Evolutionary conservation across 164 flowering plant genomes (phyloP).

Genomic region (Annona cherimola): DNA sequence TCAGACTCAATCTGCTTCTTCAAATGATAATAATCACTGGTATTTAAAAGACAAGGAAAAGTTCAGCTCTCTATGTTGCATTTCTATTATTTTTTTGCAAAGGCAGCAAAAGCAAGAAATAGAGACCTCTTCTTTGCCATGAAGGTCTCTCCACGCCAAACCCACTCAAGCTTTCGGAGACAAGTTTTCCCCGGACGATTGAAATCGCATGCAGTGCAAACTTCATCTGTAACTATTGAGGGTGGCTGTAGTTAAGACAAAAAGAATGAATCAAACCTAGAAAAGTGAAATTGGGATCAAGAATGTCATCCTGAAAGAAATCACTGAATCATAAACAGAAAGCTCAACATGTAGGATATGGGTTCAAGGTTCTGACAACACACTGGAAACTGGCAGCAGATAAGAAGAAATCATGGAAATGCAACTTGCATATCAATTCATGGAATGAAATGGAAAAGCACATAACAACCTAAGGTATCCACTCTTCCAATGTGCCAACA

Average conservation of each 20-base stretch:
- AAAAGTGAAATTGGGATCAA: background rate
- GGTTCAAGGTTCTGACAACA: too few species aligned
- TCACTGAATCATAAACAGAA: background rate
- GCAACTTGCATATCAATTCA: too few species aligned
- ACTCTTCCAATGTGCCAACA: too few species aligned
- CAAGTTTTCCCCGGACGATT: constrained; percentile 98
- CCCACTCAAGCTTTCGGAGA: constrained; percentile 98
- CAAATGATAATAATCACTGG: constrained; percentile 92
- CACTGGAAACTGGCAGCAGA: too few species aligned
- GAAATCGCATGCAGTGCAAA: constrained; percentile 98
- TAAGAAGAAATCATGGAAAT: too few species aligned
- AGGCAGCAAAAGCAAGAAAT: constrained; percentile 11
- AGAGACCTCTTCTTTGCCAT: constrained; percentile 89
- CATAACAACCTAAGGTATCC: too few species aligned
- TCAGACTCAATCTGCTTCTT: constrained; percentile 98
- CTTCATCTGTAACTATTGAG: constrained; percentile 90
- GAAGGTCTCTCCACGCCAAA: constrained; percentile 96
- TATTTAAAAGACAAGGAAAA: background rate
- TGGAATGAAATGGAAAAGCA: too few species aligned
- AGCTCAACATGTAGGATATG: background rate
- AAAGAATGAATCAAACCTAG: background rate
- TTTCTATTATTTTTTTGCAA: background rate
- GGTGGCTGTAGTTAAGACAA: constrained; percentile 61
- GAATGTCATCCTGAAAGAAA: background rate
- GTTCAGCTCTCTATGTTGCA: constrained; percentile 5